Evolutionary conservation across 2,329 filamentous ascomycete species (phyloP).

Genomic region (Cercospora nicotianae): DNA sequence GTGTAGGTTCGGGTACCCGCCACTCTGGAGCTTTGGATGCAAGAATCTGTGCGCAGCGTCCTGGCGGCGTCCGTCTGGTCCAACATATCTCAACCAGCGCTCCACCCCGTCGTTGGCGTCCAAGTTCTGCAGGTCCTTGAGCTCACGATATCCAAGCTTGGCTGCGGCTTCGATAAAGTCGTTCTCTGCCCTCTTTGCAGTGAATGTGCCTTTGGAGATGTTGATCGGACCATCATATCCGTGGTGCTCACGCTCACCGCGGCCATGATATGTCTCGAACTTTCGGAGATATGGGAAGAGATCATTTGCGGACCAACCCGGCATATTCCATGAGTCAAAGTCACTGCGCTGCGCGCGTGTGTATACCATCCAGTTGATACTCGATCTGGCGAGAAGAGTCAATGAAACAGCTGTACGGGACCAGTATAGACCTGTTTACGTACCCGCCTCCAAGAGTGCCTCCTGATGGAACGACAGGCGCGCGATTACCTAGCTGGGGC

Average conservation of each 20-base stretch:
- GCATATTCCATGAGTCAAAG: slow-evolving; percentile 55
- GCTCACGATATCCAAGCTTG: slow-evolving; percentile 52
- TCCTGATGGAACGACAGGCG: slow-evolving; percentile 45
- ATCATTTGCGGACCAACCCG: slow-evolving; percentile 54
- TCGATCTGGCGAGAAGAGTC: slow-evolving; percentile 17
- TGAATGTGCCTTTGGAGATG: slow-evolving; percentile 54
- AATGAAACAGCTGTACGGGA: neutral
- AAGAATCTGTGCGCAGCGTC: slow-evolving; percentile 59
- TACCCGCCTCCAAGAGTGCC: slow-evolving; percentile 61
- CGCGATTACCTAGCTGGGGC: slow-evolving; percentile 48
- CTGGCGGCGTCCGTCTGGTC: slow-evolving; percentile 56
- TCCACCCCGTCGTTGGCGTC: slow-evolving; percentile 46
- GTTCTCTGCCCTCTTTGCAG: slow-evolving; percentile 42
- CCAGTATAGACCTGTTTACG: neutral
- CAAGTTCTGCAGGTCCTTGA: slow-evolving; percentile 57
- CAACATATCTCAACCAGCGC: slow-evolving; percentile 53
- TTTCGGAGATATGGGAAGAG: slow-evolving; percentile 57
- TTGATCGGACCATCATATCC: slow-evolving; percentile 58
- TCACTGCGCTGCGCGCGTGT: slow-evolving; percentile 49
- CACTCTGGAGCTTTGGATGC: slow-evolving; percentile 53
- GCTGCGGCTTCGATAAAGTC: slow-evolving; percentile 54
- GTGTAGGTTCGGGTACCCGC: slow-evolving; percentile 59
- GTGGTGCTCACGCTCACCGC: slow-evolving; percentile 49
- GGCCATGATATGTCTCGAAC: slow-evolving; percentile 46
- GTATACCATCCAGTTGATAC: slow-evolving; percentile 46